Evolutionary conservation across 2,329 filamentous ascomycete species (phyloP).

Genomic region (Ophiostoma sp.): DNA sequence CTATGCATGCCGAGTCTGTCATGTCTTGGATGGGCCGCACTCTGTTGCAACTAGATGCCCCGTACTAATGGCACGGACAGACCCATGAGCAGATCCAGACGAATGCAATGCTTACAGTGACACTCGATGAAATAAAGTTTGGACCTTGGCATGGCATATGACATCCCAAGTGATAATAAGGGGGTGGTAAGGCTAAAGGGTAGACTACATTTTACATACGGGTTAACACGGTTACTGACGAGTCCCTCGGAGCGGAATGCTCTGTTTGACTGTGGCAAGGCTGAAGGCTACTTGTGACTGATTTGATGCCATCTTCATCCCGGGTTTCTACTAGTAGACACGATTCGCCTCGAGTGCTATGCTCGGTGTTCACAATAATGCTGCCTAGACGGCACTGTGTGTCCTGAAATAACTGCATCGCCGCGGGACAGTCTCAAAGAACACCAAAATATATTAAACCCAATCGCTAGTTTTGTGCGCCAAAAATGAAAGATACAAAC

Average conservation of each 20-base stretch:
- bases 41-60: not conserved
- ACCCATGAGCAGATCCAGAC: not conserved
- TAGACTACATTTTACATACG: no score
- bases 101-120: not conserved
- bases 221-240: no score
- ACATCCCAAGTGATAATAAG: not conserved
- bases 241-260: no score
- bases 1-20: not conserved
- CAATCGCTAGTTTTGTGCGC: conserved; percentile 7
- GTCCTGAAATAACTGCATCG: no score
- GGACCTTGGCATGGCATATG: not conserved
- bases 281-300: no score
- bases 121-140: not conserved
- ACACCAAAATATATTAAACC: conserved; percentile 9
- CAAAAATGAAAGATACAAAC: conserved; percentile 1
- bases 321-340: no score
- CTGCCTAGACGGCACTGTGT: no score
- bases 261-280: no score
- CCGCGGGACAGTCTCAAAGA: no score
- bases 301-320: no score
- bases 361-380: no score
- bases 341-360: no score
- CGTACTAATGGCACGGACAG: not conserved
- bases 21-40: not conserved
- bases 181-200: not conserved